These are phyloP conservation scores for Cytospora piceae DNA, from an alignment of 2,329 filamentous ascomycete species.

Conservation along the genomic window DNA sequence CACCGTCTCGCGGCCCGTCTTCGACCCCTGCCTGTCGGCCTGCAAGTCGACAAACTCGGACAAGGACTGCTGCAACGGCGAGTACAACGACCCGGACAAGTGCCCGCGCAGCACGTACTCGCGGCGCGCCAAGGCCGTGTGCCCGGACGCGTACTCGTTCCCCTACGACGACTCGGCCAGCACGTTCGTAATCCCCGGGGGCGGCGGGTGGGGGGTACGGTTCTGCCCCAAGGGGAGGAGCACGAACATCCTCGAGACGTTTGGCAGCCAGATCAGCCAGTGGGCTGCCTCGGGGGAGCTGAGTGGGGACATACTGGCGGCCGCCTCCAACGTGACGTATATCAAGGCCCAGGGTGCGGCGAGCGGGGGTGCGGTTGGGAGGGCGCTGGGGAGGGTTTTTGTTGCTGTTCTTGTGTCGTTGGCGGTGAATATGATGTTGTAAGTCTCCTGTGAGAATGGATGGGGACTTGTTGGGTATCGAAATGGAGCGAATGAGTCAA, in stretches of 20 bases:
- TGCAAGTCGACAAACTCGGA: conserved; percentile 71
- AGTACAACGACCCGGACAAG: conserved; percentile 63
- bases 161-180: conserved; percentile 64
- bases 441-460: neutral
- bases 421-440: conserved; percentile 14
- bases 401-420: conserved; percentile 20
- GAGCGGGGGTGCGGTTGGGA: neutral
- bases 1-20: conserved; percentile 69
- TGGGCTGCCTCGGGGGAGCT: conserved; percentile 50
- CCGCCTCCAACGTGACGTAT: conserved; percentile 43
- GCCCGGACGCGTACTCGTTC: conserved; percentile 84
- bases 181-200: conserved; percentile 66
- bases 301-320: conserved; percentile 39
- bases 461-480: neutral
- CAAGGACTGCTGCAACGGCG: conserved; percentile 75
- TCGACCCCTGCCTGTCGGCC: conserved; percentile 78
- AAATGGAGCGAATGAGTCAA: neutral
- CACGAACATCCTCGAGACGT: conserved; percentile 60
- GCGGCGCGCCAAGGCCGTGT: conserved; percentile 71
- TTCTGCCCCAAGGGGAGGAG: conserved; percentile 72
- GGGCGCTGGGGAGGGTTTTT: conserved; percentile 23
- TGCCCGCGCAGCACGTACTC: conserved; percentile 73
- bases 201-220: conserved; percentile 77
- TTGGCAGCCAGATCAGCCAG: conserved; percentile 53
- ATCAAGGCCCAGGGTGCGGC: conserved; percentile 37